A percentile compares a stretch with the other conserved stretches of the same genome.
These are phyloP conservation scores for Fraxinus albicans DNA, from an alignment of 305 asterid genomes.

Conservation along the genomic window DNA sequence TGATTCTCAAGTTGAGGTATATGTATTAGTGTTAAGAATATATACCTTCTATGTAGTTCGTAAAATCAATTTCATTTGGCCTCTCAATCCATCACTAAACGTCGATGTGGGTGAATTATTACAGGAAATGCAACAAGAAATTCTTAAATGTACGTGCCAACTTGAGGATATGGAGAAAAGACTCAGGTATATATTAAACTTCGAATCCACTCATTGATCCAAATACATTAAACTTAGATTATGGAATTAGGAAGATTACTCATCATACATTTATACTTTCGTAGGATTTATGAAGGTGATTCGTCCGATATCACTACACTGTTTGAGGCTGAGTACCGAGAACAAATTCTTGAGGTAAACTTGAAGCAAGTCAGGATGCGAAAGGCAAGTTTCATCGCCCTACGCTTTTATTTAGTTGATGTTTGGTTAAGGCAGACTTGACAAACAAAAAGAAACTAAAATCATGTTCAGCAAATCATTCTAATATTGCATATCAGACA, in stretches of 20 bases:
- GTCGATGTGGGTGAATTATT: conserved; percentile 1
- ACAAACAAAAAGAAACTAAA: background rate
- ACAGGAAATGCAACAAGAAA: conserved; percentile 77
- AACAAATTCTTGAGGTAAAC: conserved; percentile 68
- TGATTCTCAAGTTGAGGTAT: conserved; percentile 75
- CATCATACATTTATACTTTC: background rate
- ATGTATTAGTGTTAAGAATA: background rate
- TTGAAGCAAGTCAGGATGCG: conserved; percentile 60
- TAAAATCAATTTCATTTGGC: background rate
- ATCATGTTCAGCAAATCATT: background rate
- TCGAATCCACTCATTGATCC: background rate
- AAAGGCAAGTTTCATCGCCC: conserved; percentile 42
- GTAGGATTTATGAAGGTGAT: conserved; percentile 70
- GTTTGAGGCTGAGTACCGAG: conserved; percentile 73
- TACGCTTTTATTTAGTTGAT: background rate
- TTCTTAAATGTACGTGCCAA: conserved; percentile 56
- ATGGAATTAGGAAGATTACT: background rate
- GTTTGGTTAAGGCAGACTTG: background rate
- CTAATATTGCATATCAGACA: background rate
- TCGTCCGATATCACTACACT: conserved; percentile 52
- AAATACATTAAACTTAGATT: background rate
- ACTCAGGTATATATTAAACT: conserved; percentile 42
- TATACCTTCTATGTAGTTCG: background rate
- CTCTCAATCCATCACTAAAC: background rate
- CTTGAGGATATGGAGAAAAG: conserved; percentile 71